phyloP scores from a whole-genome alignment of 495 filamentous ascomycete genomes.

The Saxophila tyrrhenica region DNA sequence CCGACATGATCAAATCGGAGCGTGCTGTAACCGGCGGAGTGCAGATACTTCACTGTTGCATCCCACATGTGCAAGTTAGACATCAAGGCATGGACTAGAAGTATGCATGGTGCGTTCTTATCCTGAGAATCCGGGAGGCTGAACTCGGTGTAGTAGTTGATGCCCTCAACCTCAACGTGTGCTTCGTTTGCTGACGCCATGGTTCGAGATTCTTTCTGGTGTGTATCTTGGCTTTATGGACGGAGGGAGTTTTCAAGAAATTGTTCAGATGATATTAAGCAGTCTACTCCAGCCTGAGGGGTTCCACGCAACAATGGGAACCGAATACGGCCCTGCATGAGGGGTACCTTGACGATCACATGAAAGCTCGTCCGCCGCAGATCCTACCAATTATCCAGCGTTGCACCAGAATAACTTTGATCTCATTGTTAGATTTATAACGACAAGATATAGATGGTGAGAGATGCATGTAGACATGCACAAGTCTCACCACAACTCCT shows the following conservation, averaged over 20 bases:
- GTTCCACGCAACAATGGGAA: too few relatives aligned
- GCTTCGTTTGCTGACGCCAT: constrained; percentile 4
- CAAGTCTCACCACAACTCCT: too few relatives aligned
- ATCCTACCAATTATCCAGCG: too few relatives aligned
- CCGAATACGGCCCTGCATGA: too few relatives aligned
- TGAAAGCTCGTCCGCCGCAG: too few relatives aligned
- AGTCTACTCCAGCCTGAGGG: too few relatives aligned
- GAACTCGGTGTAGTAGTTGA: constrained; percentile 17
- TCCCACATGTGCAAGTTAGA: constrained; percentile 17
- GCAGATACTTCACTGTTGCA: constrained; percentile 5
- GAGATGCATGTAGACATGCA: too few relatives aligned
- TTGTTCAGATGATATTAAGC: too few relatives aligned
- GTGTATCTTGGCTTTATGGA: neutral
- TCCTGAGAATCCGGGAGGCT: neutral
- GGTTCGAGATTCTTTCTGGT: neutral
- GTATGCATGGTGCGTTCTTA: constrained; percentile 7
- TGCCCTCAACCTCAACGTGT: constrained; percentile 11
- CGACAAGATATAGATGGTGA: too few relatives aligned
- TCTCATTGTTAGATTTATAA: too few relatives aligned
- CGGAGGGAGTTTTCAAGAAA: neutral
- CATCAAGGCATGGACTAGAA: constrained; percentile 16
- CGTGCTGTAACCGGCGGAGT: constrained; percentile 11
- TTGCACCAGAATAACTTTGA: too few relatives aligned
- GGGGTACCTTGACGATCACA: too few relatives aligned
- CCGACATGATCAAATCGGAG: constrained; percentile 17